Conservation (phyloP, 1,284 basidiomycete species). For the Trichosporon asahii region DNA sequence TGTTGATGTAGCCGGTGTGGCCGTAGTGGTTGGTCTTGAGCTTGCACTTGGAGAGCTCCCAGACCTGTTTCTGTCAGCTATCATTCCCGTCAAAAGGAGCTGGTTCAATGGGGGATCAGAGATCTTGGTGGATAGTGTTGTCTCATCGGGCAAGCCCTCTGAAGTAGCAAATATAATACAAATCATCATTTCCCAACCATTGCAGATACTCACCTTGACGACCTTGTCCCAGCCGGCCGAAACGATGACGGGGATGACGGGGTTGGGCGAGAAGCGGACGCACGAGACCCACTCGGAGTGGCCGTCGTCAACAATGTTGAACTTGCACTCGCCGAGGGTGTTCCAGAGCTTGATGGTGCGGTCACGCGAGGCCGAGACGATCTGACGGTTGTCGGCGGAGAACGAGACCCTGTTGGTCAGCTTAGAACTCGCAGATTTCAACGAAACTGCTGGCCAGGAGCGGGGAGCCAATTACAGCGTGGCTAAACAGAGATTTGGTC, state of each 20-base stretch:
- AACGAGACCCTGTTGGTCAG: constrained; percentile 66
- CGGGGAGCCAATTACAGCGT: not conserved
- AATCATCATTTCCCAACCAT: constrained; percentile 55
- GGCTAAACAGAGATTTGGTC: not conserved
- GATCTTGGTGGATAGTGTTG: constrained; percentile 69
- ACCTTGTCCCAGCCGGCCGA: constrained; percentile 99
- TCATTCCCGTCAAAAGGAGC: constrained; percentile 15
- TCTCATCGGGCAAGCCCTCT: constrained; percentile 71
- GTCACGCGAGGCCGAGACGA: constrained; percentile 97
- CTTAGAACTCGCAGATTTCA: not conserved
- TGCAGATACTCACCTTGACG: constrained; percentile 76
- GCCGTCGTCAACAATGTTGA: constrained; percentile 98
- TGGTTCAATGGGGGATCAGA: constrained; percentile 55
- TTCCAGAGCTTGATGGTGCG: constrained; percentile 99
- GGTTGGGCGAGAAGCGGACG: constrained; percentile 99
- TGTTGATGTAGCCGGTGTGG: constrained; percentile 99
- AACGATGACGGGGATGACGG: constrained; percentile 96
- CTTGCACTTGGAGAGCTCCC: constrained; percentile 99
- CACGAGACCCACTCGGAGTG: constrained; percentile 98
- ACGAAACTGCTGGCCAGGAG: constrained; percentile 7
- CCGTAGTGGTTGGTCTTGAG: constrained; percentile 99
- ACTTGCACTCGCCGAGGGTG: constrained; percentile 99
- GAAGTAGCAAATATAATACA: constrained; percentile 77
- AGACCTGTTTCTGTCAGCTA: constrained; percentile 64
- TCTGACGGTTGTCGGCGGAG: constrained; percentile 96